Conservation (phyloP, 2,329 filamentous ascomycete species). For the Hirsutella rhossiliensis region DNA sequence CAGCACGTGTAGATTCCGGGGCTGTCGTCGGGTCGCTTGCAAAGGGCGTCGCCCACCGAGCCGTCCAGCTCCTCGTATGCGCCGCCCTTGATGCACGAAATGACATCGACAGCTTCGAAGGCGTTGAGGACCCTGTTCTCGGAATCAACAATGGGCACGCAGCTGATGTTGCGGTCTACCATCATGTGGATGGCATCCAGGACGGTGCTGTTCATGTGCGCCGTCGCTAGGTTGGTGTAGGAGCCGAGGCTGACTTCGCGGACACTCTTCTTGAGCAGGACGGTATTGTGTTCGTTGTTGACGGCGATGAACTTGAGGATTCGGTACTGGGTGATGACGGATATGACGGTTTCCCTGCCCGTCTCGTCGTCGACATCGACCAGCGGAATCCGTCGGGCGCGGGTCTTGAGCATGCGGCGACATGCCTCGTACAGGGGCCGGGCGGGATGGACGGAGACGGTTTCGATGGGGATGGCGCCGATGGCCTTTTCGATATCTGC, state of each 20-base stretch:
- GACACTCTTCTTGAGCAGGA: constrained; percentile 77
- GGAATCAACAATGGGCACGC: constrained; percentile 81
- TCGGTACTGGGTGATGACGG: constrained; percentile 94
- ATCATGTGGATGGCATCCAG: constrained; percentile 91
- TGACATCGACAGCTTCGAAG: constrained; percentile 95
- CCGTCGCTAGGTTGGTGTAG: constrained; percentile 69
- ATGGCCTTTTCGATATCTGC: constrained; percentile 91
- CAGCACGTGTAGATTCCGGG: constrained; percentile 95
- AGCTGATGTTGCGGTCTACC: constrained; percentile 87
- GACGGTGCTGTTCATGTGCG: constrained; percentile 79
- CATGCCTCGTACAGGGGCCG: constrained; percentile 90
- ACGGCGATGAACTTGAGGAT: constrained; percentile 98
- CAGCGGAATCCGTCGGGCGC: constrained; percentile 84
- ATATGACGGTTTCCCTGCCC: constrained; percentile 81
- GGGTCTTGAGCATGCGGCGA: constrained; percentile 83
- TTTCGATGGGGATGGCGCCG: constrained; percentile 82
- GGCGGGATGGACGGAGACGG: constrained; percentile 87
- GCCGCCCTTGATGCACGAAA: constrained; percentile 87
- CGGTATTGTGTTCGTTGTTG: constrained; percentile 75
- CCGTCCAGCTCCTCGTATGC: constrained; percentile 83
- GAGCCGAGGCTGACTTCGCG: constrained; percentile 77
- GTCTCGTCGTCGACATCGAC: constrained; percentile 94
- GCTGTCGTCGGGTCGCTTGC: constrained; percentile 81
- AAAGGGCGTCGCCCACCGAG: constrained; percentile 77
- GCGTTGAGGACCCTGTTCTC: constrained; percentile 76